Base-by-base conservation (phyloP, 495 filamentous ascomycete genomes). In the Aspergillus avenaceus region DNA sequence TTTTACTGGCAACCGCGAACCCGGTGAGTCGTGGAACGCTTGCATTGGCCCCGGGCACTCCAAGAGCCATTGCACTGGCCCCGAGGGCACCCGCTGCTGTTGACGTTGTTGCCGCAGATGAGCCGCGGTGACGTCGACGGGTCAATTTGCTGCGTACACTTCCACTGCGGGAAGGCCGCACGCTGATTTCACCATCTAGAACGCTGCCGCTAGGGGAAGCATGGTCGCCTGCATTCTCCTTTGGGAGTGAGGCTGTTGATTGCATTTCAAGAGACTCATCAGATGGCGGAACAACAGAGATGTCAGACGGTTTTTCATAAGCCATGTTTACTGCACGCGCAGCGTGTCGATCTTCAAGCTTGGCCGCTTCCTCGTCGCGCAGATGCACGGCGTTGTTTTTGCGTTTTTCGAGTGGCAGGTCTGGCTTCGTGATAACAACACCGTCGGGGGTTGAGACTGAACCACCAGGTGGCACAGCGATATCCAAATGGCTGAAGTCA, bases 1-100 rank as follows among this genome's bases (percentile, higher is more conserved):
- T 96, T 69, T 92, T 95, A 61, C 85, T 92, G 40, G 93, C 93
- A 42, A 97, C 90, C 44, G 95, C 92, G 68, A 99, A 97, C 2
- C 95, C 95, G 12, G 92, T 96, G 48, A 93, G 78, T 41, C 88
- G 88, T 28, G 85, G 86, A 5, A 83, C 76, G 50, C 79, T 83
- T 9, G 70, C 63, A 46, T 69, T 71, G 11, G 73, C 73, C 11
- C 69, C 66, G n/a, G 87, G 79, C 56, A 84, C 78, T 16, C 83
- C 83, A 5, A 95, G 67, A 6, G 83, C 80, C 27, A 80, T 64
- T 34, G 83, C 83, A 49, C 79, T 82, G 16, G 82, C 79, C 28
- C 79, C 81, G 49, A 90, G 82, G 9, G 87, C 82, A 44, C n/a
- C n/a, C n/a, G 80, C 86, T 53, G 92, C 84, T 5, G 85, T 85